Evolutionary conservation across 148 eudicot genomes (phyloP).

Genomic region (Diospyros lotus): DNA sequence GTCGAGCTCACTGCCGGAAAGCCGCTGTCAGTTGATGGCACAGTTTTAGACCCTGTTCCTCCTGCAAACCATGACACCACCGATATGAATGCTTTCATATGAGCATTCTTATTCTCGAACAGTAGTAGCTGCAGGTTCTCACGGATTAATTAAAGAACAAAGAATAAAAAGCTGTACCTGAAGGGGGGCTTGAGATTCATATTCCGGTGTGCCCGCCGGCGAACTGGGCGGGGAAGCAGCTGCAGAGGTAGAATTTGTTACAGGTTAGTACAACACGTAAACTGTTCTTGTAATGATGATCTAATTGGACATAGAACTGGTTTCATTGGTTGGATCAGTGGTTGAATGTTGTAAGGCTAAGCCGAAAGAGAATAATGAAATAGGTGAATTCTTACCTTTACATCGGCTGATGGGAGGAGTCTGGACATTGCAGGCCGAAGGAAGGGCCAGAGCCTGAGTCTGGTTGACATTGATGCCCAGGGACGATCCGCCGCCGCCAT

Average conservation of each 20-base stretch:
- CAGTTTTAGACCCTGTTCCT: constrained; percentile 29
- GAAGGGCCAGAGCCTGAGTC: constrained; percentile 32
- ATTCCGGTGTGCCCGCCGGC: constrained; percentile 32
- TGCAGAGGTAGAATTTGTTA: constrained; percentile 20
- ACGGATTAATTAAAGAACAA: neutral
- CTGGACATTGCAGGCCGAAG: constrained; percentile 32
- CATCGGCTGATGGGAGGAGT: constrained; percentile 29
- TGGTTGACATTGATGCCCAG: constrained; percentile 32
- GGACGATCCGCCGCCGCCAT: constrained; percentile 21
- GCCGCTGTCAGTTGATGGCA: constrained; percentile 30
- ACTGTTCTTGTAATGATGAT: too few species aligned
- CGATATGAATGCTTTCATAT: neutral
- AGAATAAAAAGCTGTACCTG: constrained; percentile 13
- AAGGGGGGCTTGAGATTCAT: constrained; percentile 30
- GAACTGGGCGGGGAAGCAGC: constrained; percentile 37
- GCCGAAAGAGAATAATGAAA: neutral
- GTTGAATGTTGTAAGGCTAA: neutral
- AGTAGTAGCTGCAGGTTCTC: neutral
- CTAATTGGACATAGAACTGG: too few species aligned
- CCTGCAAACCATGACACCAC: neutral
- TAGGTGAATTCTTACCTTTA: constrained; percentile 17
- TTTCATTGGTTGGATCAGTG: too few species aligned
- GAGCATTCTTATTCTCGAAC: neutral
- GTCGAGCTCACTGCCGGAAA: constrained; percentile 25
- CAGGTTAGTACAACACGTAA: constrained; percentile 2